These are phyloP conservation scores for Annona cherimola DNA, from an alignment of 164 flowering plant genomes.

Conservation along the genomic window DNA sequence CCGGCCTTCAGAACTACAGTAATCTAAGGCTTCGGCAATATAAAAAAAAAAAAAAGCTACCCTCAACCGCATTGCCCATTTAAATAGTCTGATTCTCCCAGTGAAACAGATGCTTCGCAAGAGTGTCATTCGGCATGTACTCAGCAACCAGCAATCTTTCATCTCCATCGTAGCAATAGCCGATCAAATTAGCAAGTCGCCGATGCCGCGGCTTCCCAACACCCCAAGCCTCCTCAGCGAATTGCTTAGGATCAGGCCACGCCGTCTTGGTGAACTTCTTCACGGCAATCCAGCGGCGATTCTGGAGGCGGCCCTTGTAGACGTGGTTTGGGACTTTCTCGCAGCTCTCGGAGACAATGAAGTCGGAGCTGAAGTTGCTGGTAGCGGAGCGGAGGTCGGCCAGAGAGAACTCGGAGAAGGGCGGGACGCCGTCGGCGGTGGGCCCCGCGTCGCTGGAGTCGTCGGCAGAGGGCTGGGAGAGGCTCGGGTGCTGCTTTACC, in stretches of 20 bases:
- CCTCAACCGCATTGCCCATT: conserved; percentile 96
- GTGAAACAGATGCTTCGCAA: conserved; percentile 95
- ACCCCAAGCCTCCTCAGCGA: conserved; percentile 85
- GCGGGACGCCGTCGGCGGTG: conserved; percentile 28
- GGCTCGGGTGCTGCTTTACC: conserved; percentile 4
- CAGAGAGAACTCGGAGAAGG: conserved; percentile 56
- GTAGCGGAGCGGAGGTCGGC: conserved; percentile 78
- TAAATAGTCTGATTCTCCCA: conserved; percentile 95
- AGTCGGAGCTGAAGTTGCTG: conserved; percentile 69
- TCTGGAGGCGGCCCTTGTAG: conserved; percentile 75
- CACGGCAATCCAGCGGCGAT: conserved; percentile 71
- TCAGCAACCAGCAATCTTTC: conserved; percentile 94
- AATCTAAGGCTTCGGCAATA: conserved; percentile 90
- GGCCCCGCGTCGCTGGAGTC: background rate
- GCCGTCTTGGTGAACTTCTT: conserved; percentile 75
- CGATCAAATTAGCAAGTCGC: conserved; percentile 88
- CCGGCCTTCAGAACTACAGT: conserved; percentile 72
- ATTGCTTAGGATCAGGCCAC: conserved; percentile 93
- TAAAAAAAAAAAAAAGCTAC: conserved; percentile 52
- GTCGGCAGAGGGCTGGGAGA: conserved; percentile 1
- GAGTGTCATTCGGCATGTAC: conserved; percentile 94
- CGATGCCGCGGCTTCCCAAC: conserved; percentile 81
- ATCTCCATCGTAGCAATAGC: conserved; percentile 94
- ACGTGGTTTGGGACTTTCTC: conserved; percentile 83
- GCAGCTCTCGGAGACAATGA: conserved; percentile 82